These are phyloP conservation scores for Globisporangium paddicum DNA, from an alignment of 352 stramenopile species.

Conservation along the genomic window DNA sequence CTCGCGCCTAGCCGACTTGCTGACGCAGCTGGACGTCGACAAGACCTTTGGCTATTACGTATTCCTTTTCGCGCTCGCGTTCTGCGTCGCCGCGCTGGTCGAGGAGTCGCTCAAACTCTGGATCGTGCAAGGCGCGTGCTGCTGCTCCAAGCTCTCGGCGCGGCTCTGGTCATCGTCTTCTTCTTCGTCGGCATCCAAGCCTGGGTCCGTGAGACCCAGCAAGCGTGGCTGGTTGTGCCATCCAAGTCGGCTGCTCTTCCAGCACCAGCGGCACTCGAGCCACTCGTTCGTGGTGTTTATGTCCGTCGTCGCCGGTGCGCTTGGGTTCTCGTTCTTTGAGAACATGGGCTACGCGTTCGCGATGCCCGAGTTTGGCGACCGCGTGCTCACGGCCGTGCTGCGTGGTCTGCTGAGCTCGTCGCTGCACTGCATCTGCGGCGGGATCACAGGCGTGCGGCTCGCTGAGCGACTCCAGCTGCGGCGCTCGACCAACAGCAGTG, in stretches of 20 bases:
- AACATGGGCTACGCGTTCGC: slow-evolving; percentile 50
- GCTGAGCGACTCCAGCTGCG: slow-evolving; percentile 26
- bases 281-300: slow-evolving; percentile 62
- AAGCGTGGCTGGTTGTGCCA: slow-evolving; percentile 43
- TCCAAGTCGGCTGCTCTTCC: slow-evolving; percentile 39
- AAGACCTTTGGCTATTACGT: slow-evolving; percentile 61
- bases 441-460: slow-evolving; percentile 62
- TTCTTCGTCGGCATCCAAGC: background rate
- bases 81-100: slow-evolving; percentile 53
- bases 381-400: slow-evolving; percentile 33
- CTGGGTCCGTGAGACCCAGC: background rate
- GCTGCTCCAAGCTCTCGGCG: slow-evolving; percentile 11
- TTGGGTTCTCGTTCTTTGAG: slow-evolving; percentile 64
- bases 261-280: slow-evolving; percentile 35
- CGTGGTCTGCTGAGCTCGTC: slow-evolving; percentile 38
- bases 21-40: slow-evolving; percentile 42
- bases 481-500: slow-evolving; percentile 8
- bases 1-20: slow-evolving; percentile 33
- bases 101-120: slow-evolving; percentile 69
- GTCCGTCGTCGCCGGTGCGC: slow-evolving; percentile 35
- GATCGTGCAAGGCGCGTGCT: slow-evolving; percentile 53
- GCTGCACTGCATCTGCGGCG: slow-evolving; percentile 59
- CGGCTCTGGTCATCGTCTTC: slow-evolving; percentile 5
- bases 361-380: slow-evolving; percentile 22
- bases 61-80: slow-evolving; percentile 46